A percentile compares a stretch with the other conserved stretches of the same genome.
Evolutionary conservation across 164 flowering plant species (phyloP).

Genomic region (Kalanchoe fedtschenkoi): DNA sequence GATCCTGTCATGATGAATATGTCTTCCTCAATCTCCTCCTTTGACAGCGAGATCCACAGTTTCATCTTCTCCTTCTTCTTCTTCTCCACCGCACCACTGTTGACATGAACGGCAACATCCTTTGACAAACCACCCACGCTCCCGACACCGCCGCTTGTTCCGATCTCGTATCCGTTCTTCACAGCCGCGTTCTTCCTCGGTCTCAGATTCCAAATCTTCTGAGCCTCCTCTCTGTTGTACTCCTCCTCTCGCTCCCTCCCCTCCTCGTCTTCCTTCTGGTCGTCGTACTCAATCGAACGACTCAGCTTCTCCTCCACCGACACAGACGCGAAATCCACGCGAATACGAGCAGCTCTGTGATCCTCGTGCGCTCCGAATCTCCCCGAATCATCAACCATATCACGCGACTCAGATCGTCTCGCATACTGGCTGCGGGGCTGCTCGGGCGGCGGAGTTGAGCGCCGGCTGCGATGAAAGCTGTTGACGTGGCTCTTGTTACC

Average conservation of each 20-base stretch:
- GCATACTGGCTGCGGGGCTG: conserved; percentile 5
- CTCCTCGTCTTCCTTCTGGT: neutral
- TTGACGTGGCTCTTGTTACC: conserved; percentile 20
- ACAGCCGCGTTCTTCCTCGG: conserved; percentile 22
- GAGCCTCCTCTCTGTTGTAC: conserved; percentile 8
- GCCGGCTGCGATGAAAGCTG: conserved; percentile 14
- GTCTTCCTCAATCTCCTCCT: conserved; percentile 67
- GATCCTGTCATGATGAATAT: conserved; percentile 46
- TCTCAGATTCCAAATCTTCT: conserved; percentile 52
- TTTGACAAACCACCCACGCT: neutral
- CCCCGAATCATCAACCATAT: neutral
- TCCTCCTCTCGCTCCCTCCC: conserved; percentile 12
- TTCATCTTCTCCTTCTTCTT: conserved; percentile 31
- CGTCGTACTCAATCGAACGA: neutral
- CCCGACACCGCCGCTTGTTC: neutral
- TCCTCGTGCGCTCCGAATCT: neutral
- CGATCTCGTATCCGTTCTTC: neutral
- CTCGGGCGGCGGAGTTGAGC: conserved; percentile 6
- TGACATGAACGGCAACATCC: neutral
- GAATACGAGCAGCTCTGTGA: neutral
- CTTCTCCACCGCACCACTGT: conserved; percentile 16
- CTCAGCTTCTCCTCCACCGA: neutral
- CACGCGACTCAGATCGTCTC: conserved; percentile 3
- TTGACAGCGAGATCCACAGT: conserved; percentile 52
- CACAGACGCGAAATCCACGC: neutral